A percentile compares a stretch with the other conserved stretches of the same genome.
Conservation (phyloP, 345 rosid genomes). For the Salix viminalis region DNA sequence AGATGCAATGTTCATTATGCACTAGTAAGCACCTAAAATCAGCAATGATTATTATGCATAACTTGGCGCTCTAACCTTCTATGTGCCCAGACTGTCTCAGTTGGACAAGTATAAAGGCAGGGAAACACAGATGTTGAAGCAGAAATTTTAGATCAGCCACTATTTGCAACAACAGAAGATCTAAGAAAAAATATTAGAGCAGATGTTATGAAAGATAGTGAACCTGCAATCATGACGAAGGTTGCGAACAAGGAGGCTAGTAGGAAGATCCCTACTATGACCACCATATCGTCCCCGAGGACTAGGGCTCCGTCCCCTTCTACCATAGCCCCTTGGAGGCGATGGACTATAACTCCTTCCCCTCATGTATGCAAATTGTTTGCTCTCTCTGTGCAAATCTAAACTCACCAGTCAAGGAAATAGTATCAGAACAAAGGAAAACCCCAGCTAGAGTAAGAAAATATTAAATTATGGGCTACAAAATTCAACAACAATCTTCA, state of each 20-base stretch:
- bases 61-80: not conserved
- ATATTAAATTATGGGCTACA: not conserved
- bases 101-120: not conserved
- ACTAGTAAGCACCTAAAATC: not conserved
- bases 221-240: constrained; percentile 84
- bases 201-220: not conserved
- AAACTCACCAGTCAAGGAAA: not conserved
- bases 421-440: not conserved
- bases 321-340: constrained; percentile 64
- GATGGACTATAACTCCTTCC: constrained; percentile 93
- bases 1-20: not conserved
- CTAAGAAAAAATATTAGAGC: not conserved
- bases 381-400: not conserved
- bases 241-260: constrained; percentile 89
- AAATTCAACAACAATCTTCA: not conserved
- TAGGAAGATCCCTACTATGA: constrained; percentile 60
- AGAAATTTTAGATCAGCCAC: not conserved
- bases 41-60: not conserved
- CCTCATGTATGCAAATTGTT: constrained; percentile 49
- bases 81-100: not conserved
- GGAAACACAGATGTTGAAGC: not conserved
- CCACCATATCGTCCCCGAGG: constrained; percentile 52
- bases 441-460: not conserved
- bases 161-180: not conserved
- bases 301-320: constrained; percentile 67